Percentiles rank a stretch among this genome's conserved stretches.
These are phyloP conservation scores for Hemisphaericaspora xylanilytica DNA, from an alignment of 1,139 yeast species.

Conservation along the genomic window DNA sequence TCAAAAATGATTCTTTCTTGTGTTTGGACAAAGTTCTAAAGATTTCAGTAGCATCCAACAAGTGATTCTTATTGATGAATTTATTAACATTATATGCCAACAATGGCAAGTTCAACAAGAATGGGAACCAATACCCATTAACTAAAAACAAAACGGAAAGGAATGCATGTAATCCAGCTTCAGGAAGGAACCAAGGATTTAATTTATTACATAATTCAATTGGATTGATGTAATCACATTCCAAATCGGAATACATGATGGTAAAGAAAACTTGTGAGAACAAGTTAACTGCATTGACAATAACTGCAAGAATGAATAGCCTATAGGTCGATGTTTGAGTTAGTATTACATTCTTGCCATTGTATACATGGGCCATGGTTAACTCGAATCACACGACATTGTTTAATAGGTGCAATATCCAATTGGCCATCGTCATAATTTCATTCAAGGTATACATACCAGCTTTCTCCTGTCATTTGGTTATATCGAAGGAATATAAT, in stretches of 20 bases:
- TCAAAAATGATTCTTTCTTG: constrained; percentile 87
- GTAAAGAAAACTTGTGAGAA: constrained; percentile 91
- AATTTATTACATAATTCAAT: constrained; percentile 93
- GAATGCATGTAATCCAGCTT: constrained; percentile 80
- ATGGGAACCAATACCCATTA: constrained; percentile 92
- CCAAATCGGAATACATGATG: constrained; percentile 89
- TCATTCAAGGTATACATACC: constrained; percentile 25
- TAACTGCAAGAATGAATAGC: constrained; percentile 80
- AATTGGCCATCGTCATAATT: too few species aligned
- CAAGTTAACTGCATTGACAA: constrained; percentile 81
- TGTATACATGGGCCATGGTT: too few species aligned
- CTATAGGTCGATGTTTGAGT: constrained; percentile 26
- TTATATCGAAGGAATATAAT: too few species aligned
- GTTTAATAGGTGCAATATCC: too few species aligned
- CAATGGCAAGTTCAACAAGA: constrained; percentile 82
- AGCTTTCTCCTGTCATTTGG: constrained; percentile 30
- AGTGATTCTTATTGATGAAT: constrained; percentile 70
- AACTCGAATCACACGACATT: too few species aligned
- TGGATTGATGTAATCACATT: constrained; percentile 94
- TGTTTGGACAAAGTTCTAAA: constrained; percentile 91
- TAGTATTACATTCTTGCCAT: constrained; percentile 3
- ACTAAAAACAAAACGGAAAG: constrained; percentile 69
- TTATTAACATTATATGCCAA: constrained; percentile 80
- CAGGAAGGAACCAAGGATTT: constrained; percentile 88
- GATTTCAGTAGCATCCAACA: constrained; percentile 96